Percentiles rank a stretch among this genome's conserved stretches.
Evolutionary conservation across 73 alveolate species (phyloP).

Genomic region (Paramecium biaurelia): DNA sequence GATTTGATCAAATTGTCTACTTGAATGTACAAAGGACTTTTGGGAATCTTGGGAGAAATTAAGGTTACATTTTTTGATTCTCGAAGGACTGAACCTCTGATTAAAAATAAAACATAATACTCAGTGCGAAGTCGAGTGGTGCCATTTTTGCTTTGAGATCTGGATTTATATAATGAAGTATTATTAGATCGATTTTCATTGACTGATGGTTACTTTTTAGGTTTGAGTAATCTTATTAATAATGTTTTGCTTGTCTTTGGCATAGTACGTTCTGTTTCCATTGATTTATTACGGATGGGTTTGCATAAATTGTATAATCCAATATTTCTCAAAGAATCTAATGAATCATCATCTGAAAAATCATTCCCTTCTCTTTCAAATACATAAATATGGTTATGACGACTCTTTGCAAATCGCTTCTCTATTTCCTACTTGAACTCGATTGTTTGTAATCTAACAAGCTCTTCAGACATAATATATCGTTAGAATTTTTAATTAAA

Average conservation of each 20-base stretch:
- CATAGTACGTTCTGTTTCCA: background rate
- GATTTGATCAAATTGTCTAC: background rate
- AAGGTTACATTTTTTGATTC: background rate
- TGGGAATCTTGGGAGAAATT: background rate
- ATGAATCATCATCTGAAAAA: slow-evolving; percentile 23
- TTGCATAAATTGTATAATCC: background rate
- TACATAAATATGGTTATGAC: slow-evolving; percentile 10
- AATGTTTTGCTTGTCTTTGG: background rate
- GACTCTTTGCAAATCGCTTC: background rate
- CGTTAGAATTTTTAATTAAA: background rate
- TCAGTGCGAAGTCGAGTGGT: background rate
- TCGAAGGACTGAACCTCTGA: slow-evolving; percentile 29
- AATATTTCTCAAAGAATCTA: background rate
- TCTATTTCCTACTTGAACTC: slow-evolving; percentile 34
- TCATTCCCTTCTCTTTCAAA: background rate
- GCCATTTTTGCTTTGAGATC: background rate
- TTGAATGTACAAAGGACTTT: background rate
- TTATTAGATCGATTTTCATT: slow-evolving; percentile 1
- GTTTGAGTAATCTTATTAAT: background rate
- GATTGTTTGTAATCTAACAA: background rate
- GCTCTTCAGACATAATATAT: background rate
- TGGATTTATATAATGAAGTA: background rate
- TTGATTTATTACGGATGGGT: background rate
- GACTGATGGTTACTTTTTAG: background rate
- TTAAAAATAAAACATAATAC: slow-evolving; percentile 18